Percentiles rank a stretch among this genome's conserved stretches.
Evolutionary conservation across 352 stramenopile genomes (phyloP).

Genomic region (Globisporangium cystogenes): DNA sequence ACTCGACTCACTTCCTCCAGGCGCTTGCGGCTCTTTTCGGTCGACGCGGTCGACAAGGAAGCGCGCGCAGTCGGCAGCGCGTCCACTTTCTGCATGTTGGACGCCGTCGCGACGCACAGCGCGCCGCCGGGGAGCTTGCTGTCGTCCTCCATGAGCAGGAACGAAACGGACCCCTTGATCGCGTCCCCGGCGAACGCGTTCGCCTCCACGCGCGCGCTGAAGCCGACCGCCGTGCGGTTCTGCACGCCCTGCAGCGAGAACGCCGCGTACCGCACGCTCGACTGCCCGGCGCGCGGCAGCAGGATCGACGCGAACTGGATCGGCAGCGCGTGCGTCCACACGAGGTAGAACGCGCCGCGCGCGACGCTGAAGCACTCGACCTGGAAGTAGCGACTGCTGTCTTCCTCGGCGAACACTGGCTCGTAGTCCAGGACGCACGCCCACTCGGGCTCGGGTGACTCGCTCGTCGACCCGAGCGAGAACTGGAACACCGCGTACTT

Average conservation of each 20-base stretch:
- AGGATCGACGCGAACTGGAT: conserved; percentile 65
- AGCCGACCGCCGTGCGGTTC: conserved; percentile 38
- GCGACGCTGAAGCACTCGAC: conserved; percentile 63
- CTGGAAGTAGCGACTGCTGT: conserved; percentile 39
- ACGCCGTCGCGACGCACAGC: conserved; percentile 58
- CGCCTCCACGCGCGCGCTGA: conserved; percentile 45
- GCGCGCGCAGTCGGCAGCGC: conserved; percentile 9
- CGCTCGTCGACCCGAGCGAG: conserved; percentile 19
- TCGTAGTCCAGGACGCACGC: conserved; percentile 66
- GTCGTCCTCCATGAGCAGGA: conserved; percentile 50
- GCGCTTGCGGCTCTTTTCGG: conserved; percentile 30
- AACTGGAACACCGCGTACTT: conserved; percentile 80
- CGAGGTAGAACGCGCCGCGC: conserved; percentile 54
- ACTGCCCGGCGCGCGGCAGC: conserved; percentile 41
- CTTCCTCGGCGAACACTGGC: conserved; percentile 37
- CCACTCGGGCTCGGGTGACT: conserved; percentile 43
- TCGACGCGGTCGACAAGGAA: conserved; percentile 17
- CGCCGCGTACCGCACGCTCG: conserved; percentile 40
- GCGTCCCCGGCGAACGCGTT: conserved; percentile 41
- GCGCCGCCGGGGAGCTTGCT: conserved; percentile 24
- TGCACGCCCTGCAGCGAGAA: conserved; percentile 70
- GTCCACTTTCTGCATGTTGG: conserved; percentile 61
- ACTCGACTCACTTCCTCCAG: conserved; percentile 35
- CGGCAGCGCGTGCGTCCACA: conserved; percentile 52
- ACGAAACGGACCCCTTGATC: conserved; percentile 64